These are phyloP conservation scores for Epichloe gansuensis DNA, from an alignment of 2,329 filamentous ascomycete species.

Conservation along the genomic window DNA sequence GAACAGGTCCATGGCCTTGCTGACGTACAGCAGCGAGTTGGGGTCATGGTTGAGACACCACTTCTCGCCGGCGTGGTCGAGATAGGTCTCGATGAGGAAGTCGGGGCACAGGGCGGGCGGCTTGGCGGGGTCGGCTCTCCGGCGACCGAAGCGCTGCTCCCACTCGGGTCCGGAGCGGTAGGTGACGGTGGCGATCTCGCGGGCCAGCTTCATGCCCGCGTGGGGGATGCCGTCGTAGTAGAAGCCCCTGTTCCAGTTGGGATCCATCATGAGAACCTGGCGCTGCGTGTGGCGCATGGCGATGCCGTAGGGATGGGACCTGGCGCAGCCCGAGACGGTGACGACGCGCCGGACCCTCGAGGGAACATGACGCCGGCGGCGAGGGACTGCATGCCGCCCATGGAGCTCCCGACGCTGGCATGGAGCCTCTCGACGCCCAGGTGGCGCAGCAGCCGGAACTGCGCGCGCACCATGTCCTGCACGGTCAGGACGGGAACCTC, in stretches of 20 bases:
- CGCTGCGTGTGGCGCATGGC: conserved; percentile 97
- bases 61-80: conserved; percentile 96
- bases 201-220: conserved; percentile 92
- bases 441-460: conserved; percentile 76
- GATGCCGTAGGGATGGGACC: conserved; percentile 94
- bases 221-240: conserved; percentile 86
- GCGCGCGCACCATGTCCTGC: conserved; percentile 94
- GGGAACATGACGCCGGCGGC: conserved; percentile 74
- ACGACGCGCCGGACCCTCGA: conserved; percentile 71
- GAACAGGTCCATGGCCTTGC: conserved; percentile 98
- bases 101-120: conserved; percentile 92
- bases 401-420: conserved; percentile 88
- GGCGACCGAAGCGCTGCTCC: conserved; percentile 86
- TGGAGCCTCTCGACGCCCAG: conserved; percentile 70
- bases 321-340: conserved; percentile 84
- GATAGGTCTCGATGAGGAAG: conserved; percentile 94
- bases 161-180: conserved; percentile 95
- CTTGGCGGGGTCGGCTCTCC: conserved; percentile 72
- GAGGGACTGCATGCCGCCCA: conserved; percentile 97
- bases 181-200: conserved; percentile 94
- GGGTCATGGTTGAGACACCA: conserved; percentile 95
- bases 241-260: conserved; percentile 90
- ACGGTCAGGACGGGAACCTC: conserved; percentile 87
- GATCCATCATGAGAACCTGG: conserved; percentile 98
- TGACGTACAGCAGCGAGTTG: conserved; percentile 90